These are phyloP conservation scores for Posidonia oceanica DNA, from an alignment of 116 monocot species.

Conservation along the genomic window DNA sequence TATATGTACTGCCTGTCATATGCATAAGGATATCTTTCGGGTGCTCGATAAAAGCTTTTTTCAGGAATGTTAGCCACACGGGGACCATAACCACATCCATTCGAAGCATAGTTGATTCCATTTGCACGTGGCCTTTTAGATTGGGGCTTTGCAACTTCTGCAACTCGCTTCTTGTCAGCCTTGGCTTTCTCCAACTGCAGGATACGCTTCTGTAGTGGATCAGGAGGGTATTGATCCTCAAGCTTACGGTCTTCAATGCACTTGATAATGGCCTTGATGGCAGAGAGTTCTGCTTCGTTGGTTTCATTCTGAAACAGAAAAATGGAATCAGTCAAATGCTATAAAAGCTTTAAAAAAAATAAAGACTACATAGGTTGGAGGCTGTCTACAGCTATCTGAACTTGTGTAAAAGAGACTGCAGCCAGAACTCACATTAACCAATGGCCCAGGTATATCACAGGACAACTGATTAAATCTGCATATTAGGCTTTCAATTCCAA, in stretches of 20 bases:
- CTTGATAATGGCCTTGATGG: conserved; percentile 60
- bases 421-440: too few species aligned
- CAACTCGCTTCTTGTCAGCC: conserved; percentile 79
- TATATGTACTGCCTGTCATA: conserved; percentile 16
- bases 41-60: conserved; percentile 37
- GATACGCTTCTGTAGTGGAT: conserved; percentile 64
- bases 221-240: conserved; percentile 44
- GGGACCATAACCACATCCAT: conserved; percentile 12
- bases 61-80: conserved; percentile 25
- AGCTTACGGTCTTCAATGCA: conserved; percentile 88
- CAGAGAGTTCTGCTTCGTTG: conserved; percentile 53
- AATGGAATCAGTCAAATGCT: not conserved
- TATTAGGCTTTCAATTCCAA: too few species aligned
- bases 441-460: too few species aligned
- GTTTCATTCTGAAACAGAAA: conserved; percentile 45
- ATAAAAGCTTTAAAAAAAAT: not conserved
- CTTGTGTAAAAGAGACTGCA: too few species aligned
- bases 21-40: conserved; percentile 12
- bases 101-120: conserved; percentile 17
- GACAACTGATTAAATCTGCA: too few species aligned
- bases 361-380: too few species aligned
- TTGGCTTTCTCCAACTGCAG: conserved; percentile 74
- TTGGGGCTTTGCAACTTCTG: conserved; percentile 67
- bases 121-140: conserved; percentile 75
- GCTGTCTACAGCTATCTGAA: too few species aligned